phyloP scores from a whole-genome alignment of 2,329 filamentous ascomycete genomes.

The Fulvia fulva region DNA sequence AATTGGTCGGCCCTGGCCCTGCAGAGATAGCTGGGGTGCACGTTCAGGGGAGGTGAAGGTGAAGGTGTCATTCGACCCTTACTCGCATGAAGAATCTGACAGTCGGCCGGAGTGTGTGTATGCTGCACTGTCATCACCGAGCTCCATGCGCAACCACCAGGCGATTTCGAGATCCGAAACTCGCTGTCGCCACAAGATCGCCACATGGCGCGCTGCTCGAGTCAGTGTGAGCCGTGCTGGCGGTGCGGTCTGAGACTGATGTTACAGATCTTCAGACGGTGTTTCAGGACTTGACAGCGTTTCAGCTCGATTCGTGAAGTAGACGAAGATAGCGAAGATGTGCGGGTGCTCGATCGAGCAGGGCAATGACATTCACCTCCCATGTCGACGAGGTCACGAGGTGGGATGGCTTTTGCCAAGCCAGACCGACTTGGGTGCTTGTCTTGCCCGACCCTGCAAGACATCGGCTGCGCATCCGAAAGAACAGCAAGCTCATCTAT shows the following conservation, averaged over 20 bases:
- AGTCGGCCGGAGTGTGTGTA: not conserved
- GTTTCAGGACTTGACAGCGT: conserved; percentile 3
- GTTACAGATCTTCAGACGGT: conserved; percentile 3
- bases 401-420: not conserved
- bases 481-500: not conserved
- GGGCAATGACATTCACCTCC: not conserved
- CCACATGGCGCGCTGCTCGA: not conserved
- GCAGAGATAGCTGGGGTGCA: not conserved
- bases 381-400: not conserved
- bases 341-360: not conserved
- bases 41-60: not conserved
- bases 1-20: not conserved
- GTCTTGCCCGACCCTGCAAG: not conserved
- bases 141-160: not conserved
- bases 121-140: not conserved
- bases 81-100: conserved; percentile 3
- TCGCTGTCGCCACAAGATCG: not conserved
- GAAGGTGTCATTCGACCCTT: not conserved
- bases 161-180: not conserved
- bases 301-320: not conserved
- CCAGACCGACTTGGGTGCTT: not conserved
- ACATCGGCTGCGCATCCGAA: not conserved
- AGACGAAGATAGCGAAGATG: not conserved
- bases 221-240: not conserved
- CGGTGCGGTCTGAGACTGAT: conserved; percentile 1